Conservation (phyloP, 768 basidiomycete genomes). For the Leccinum arenicola region DNA sequence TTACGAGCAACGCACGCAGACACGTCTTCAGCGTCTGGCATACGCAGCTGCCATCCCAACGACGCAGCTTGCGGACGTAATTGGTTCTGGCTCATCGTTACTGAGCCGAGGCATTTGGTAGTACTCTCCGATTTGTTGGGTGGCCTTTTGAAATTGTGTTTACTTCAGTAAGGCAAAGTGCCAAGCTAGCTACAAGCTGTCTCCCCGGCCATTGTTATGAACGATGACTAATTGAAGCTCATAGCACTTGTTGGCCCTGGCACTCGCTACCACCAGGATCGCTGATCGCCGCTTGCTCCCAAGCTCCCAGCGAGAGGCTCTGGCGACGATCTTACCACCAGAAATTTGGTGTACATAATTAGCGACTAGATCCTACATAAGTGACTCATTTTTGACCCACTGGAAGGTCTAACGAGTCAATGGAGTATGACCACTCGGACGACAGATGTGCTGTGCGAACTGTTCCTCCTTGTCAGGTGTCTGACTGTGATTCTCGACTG, state of each 20-base stretch:
- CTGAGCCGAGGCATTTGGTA: background rate
- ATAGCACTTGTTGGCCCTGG: background rate
- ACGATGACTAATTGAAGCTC: background rate
- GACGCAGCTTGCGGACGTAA: conserved; percentile 44
- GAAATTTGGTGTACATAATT: background rate
- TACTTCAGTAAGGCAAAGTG: no score
- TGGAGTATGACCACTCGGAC: no score
- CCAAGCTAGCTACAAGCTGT: no score
- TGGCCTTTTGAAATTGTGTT: background rate
- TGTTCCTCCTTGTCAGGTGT: background rate
- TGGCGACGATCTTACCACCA: background rate
- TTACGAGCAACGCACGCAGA: conserved; percentile 55
- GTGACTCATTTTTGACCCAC: no score
- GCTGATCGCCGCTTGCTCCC: background rate
- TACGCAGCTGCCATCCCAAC: conserved; percentile 53
- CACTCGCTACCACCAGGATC: background rate
- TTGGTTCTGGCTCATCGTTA: conserved; percentile 7
- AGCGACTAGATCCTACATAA: no score
- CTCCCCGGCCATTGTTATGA: background rate
- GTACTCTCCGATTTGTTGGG: background rate
- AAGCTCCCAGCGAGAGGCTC: background rate
- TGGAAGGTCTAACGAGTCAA: no score
- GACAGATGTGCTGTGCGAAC: background rate
- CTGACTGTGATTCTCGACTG: no score
- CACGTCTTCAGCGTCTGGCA: conserved; percentile 46